Evolutionary conservation across 192 early-diverging fungal genomes (phyloP).

Genomic region (Piromyces finnis): DNA sequence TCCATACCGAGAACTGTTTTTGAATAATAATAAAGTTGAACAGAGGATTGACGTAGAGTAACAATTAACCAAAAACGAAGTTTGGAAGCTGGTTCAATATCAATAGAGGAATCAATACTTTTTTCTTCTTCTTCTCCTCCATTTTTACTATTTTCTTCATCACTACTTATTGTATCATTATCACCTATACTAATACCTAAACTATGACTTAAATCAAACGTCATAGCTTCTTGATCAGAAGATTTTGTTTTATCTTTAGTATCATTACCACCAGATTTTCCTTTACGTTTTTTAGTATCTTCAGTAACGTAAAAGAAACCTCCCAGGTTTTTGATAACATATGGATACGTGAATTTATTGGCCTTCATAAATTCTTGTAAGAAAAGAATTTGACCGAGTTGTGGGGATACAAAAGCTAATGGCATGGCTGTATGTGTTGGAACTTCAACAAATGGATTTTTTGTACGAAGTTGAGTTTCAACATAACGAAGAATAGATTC

Average conservation of each 20-base stretch:
- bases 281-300: conserved; percentile 15
- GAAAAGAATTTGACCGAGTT: not conserved
- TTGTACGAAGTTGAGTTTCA: conserved; percentile 6
- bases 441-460: conserved; percentile 25
- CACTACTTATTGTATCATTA: not conserved
- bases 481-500: conserved; percentile 7
- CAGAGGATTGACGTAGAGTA: conserved; percentile 21
- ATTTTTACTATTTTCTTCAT: not conserved
- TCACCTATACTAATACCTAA: not conserved
- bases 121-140: not conserved
- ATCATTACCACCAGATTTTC: conserved; percentile 16
- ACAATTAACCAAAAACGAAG: conserved; percentile 49
- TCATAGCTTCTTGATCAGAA: not conserved
- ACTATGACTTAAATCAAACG: not conserved
- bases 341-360: conserved; percentile 19
- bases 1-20: conserved; percentile 26
- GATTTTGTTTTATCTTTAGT: conserved; percentile 4
- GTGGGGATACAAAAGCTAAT: conserved; percentile 21
- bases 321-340: conserved; percentile 5
- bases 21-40: conserved; percentile 53
- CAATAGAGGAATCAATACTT: not conserved
- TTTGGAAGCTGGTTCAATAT: not conserved
- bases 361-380: conserved; percentile 5
- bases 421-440: conserved; percentile 27
- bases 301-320: not conserved